Evolutionary conservation across 345 rosid species (phyloP).

Genomic region (Populus simonii): DNA sequence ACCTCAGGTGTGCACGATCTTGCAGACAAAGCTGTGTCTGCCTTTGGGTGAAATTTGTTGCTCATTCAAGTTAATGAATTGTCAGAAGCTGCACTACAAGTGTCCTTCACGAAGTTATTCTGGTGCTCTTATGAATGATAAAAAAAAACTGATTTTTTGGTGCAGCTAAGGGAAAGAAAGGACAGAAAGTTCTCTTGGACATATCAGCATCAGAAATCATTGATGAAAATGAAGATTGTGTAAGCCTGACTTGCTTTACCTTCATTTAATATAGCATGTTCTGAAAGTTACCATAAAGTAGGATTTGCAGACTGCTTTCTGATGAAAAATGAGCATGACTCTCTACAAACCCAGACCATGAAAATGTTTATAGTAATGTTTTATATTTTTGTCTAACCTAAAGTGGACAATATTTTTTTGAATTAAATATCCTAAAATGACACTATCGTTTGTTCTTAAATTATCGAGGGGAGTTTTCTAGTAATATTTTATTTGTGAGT

Average conservation of each 20-base stretch:
- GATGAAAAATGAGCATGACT: too few species aligned
- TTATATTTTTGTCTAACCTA: too few species aligned
- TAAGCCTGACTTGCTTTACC: slow-evolving; percentile 18
- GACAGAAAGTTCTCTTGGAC: slow-evolving; percentile 10
- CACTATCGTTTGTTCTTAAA: too few species aligned
- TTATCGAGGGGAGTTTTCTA: too few species aligned
- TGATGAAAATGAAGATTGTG: slow-evolving; percentile 28
- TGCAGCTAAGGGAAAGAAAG: slow-evolving; percentile 37
- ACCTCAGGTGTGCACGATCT: not conserved
- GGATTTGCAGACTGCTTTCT: not conserved
- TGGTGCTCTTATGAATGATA: not conserved
- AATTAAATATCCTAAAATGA: too few species aligned
- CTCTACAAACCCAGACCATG: too few species aligned
- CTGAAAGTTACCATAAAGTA: not conserved
- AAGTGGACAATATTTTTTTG: too few species aligned
- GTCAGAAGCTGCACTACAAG: not conserved
- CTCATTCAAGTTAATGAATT: not conserved
- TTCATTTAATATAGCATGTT: not conserved
- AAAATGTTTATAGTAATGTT: too few species aligned
- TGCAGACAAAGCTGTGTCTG: too few species aligned
- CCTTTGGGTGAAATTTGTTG: too few species aligned
- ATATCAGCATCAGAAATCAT: slow-evolving; percentile 24
- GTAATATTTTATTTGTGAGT: too few species aligned
- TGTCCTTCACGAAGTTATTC: not conserved
- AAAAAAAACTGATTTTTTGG: not conserved